Conservation (phyloP, 106 monocot genomes). For the Acorus gramineus region DNA sequence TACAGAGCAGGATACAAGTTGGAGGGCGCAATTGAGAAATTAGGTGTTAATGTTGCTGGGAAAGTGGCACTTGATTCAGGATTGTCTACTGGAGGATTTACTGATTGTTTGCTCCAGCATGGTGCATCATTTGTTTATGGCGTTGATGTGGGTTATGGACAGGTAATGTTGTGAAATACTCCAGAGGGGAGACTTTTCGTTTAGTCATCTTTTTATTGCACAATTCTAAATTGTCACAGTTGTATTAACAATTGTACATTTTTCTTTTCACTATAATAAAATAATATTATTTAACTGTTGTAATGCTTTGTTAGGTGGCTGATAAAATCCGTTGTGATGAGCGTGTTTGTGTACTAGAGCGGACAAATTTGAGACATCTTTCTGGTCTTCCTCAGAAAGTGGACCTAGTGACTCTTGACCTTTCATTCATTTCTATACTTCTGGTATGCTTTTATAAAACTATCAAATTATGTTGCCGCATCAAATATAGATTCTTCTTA, state of each 20-base stretch:
- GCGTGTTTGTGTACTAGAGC: constrained; percentile 72
- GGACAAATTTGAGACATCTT: constrained; percentile 96
- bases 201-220: too few species aligned
- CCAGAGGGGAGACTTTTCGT: too few species aligned
- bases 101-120: constrained; percentile 96
- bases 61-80: constrained; percentile 98
- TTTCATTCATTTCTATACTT: constrained; percentile 98
- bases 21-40: constrained; percentile 83
- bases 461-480: not conserved
- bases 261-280: too few species aligned
- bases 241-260: too few species aligned
- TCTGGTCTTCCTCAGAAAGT: constrained; percentile 66
- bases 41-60: constrained; percentile 52
- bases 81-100: constrained; percentile 92
- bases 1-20: constrained; percentile 98
- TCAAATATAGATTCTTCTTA: too few species aligned
- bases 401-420: constrained; percentile 86
- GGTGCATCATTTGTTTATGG: constrained; percentile 91
- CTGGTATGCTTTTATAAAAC: constrained; percentile 33
- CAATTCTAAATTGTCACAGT: too few species aligned
- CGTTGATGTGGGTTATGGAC: constrained; percentile 96
- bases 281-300: too few species aligned
- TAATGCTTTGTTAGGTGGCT: constrained; percentile 44
- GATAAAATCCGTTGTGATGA: constrained; percentile 83
- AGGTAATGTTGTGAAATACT: constrained; percentile 28